These are phyloP conservation scores for Fusarium siculi DNA, from an alignment of 2,329 filamentous ascomycete genomes.

Conservation along the genomic window DNA sequence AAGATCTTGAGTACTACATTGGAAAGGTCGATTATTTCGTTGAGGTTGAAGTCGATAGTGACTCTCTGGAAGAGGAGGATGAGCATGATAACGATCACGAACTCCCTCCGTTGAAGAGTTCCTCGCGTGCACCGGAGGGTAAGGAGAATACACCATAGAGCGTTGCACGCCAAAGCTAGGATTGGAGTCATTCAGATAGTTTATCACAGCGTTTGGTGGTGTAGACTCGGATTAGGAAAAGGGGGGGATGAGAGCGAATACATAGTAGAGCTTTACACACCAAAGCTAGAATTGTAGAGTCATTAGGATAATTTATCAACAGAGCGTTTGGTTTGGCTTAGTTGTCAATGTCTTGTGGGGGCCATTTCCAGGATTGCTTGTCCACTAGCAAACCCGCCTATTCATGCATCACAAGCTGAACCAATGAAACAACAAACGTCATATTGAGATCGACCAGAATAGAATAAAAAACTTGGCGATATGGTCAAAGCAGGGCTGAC, in stretches of 20 bases:
- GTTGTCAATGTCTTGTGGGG: background rate
- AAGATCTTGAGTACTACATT: background rate
- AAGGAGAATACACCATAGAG: background rate
- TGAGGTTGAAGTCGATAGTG: background rate
- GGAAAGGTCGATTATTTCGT: background rate
- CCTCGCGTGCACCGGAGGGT: background rate
- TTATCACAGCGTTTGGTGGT: background rate
- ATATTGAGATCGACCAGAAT: conserved; percentile 23
- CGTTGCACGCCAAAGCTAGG: background rate
- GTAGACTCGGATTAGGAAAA: background rate
- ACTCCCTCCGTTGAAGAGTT: background rate
- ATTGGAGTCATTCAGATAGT: background rate
- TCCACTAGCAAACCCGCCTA: background rate
- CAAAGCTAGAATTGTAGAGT: background rate
- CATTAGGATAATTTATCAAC: background rate
- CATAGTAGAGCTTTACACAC: background rate
- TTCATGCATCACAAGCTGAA: conserved; percentile 21
- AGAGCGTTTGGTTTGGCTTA: background rate
- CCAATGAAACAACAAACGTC: conserved; percentile 26
- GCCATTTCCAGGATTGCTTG: background rate
- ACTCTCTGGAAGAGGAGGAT: background rate
- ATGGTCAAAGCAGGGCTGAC: conserved; percentile 37
- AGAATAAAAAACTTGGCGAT: conserved; percentile 31
- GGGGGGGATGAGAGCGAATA: background rate
- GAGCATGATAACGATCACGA: background rate